phyloP scores from a whole-genome alignment of 1,139 yeast species.

The Magnusiomyces paraingens region DNA sequence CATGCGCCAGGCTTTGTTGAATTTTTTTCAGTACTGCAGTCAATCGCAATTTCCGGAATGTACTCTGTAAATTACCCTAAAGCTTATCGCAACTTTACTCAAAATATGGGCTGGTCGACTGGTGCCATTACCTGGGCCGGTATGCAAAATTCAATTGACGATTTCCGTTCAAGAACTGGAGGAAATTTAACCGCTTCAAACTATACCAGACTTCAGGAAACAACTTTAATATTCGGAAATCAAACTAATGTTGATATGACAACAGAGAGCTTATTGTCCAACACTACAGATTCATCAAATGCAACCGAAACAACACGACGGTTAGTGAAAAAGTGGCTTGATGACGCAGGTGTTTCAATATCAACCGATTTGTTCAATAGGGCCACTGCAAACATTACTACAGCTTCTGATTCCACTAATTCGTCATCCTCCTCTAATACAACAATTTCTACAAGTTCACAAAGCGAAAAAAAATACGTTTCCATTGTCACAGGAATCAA shows the following conservation, averaged over 20 bases:
- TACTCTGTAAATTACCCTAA: slow-evolving; percentile 31
- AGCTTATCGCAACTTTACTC: slow-evolving; percentile 29
- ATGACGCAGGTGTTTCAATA: too few relatives aligned
- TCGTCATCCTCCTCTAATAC: background rate
- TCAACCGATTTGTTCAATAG: background rate
- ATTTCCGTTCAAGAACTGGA: slow-evolving; percentile 28
- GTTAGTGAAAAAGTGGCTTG: background rate
- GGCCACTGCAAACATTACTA: background rate
- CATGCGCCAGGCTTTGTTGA: slow-evolving; percentile 27
- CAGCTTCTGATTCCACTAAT: background rate
- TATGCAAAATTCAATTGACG: slow-evolving; percentile 29
- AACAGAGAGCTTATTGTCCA: too few relatives aligned
- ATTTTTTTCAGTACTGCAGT: slow-evolving; percentile 26
- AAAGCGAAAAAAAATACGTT: slow-evolving; percentile 16
- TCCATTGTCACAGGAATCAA: slow-evolving; percentile 28
- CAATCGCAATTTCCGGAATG: slow-evolving; percentile 32
- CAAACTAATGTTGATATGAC: slow-evolving; percentile 8
- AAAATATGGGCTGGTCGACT: slow-evolving; percentile 32
- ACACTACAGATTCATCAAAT: background rate
- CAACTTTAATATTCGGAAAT: slow-evolving; percentile 25
- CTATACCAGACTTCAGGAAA: slow-evolving; percentile 17
- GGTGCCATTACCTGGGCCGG: slow-evolving; percentile 31
- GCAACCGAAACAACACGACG: slow-evolving; percentile 5
- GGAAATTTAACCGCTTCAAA: slow-evolving; percentile 28
- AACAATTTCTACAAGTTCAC: background rate